Base-by-base conservation (phyloP, 495 filamentous ascomycete species). In the Hypoxylon lienhwacheense region DNA sequence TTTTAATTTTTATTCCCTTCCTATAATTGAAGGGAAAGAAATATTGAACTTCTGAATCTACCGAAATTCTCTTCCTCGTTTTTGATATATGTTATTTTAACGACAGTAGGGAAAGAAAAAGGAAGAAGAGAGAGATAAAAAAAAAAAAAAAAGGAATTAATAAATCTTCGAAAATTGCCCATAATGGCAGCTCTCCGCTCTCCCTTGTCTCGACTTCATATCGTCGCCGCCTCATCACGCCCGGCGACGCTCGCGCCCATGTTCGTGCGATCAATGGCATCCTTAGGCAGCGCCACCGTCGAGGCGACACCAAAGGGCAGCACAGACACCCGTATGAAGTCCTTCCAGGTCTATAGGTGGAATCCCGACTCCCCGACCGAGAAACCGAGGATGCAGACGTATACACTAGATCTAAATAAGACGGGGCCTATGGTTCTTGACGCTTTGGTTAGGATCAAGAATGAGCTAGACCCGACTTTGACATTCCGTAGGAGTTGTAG, bases 291-390 rank as follows among this genome's bases (percentile, higher is more conserved):
- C 51, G 81, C 79, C 34, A 76, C 73, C 44, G 81, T 74, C 61
- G 71, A 78, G 47, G 68, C 81, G 61, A 79, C 85, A 57, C 84
- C 81, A 45, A 71, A 62, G 37, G 65, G 77, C 31, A 77, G 74
- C 43, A 72, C 78, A 40, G 66, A 80, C 15, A 69, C 85, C 41
- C 84, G 80, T 61, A 85, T 86, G 70, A 97, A 97, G 83, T 90
- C 88, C 49, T 98, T 98, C 84, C 87, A 97, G 73, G 84, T 98
- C 82, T 98, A 98, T 84, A 86, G 93, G 64, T 98, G 93, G 93
- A 95, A 95, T 69, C 93, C 93, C 31, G 93, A 97, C 69, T 76
- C 81, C 53, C 93, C 93, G 21, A 80, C 81, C 67, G 81, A 86
- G 76, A 98, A 98, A 83, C 92, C 93, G 29, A 81, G 76, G 70